A percentile compares a stretch with the other conserved stretches of the same genome.
These are phyloP conservation scores for Purshia tridentata DNA, from an alignment of 306 rosid genomes.

Conservation along the genomic window DNA sequence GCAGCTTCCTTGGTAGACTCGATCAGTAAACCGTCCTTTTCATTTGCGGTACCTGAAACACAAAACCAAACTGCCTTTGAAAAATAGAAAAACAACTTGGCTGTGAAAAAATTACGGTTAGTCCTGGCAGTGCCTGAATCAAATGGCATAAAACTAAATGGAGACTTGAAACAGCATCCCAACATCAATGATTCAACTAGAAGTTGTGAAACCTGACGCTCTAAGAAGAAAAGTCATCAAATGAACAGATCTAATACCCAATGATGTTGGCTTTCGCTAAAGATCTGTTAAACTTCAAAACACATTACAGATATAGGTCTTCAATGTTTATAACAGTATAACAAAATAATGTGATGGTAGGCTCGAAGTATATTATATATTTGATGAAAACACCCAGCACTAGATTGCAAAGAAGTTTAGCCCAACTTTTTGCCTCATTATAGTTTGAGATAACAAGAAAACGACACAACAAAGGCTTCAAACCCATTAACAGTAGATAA, in stretches of 20 bases:
- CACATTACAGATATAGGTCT: not conserved
- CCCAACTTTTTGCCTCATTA: not conserved
- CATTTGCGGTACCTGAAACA: constrained; percentile 55
- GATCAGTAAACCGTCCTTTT: constrained; percentile 29
- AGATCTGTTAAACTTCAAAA: not conserved
- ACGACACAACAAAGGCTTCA: not conserved
- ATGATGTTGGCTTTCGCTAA: not conserved
- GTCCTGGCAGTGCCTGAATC: not conserved
- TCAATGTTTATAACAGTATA: not conserved
- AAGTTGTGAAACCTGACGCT: not conserved
- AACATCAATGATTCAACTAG: not conserved
- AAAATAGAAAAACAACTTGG: no score
- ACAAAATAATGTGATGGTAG: not conserved
- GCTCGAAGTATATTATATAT: not conserved
- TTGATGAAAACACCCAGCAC: not conserved
- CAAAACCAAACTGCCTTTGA: not conserved
- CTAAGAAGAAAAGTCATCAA: not conserved
- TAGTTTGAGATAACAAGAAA: not conserved
- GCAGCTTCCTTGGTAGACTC: constrained; percentile 47
- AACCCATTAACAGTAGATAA: constrained; percentile 7
- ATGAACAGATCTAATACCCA: not conserved
- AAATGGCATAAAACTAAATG: not conserved
- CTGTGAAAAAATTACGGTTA: not conserved
- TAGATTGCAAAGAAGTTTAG: not conserved
- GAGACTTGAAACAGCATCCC: not conserved